Percentiles rank a stretch among this genome's conserved stretches.
Evolutionary conservation across 192 early-diverging fungal species (phyloP).

Genomic region (Piromyces finnis): DNA sequence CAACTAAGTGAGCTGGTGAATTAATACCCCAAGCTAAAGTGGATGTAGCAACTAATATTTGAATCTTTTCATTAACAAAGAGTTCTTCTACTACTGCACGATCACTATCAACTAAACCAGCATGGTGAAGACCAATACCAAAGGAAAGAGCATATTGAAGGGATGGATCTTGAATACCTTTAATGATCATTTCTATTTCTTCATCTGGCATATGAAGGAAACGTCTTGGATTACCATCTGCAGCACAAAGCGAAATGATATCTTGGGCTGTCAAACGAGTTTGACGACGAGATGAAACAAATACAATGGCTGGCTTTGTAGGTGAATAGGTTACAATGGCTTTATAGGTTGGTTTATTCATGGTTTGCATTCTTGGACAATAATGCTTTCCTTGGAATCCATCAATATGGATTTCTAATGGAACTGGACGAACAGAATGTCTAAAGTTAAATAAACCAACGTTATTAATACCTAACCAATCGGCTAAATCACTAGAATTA

Average conservation of each 20-base stretch:
- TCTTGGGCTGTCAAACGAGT: conserved; percentile 93
- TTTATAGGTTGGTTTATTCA: conserved; percentile 94
- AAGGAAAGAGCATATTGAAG: conserved; percentile 67
- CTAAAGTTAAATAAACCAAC: conserved; percentile 91
- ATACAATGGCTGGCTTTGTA: conserved; percentile 83
- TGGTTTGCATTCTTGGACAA: conserved; percentile 93
- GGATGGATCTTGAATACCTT: conserved; percentile 58
- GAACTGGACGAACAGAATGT: conserved; percentile 91
- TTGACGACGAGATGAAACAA: conserved; percentile 94
- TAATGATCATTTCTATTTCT: conserved; percentile 48
- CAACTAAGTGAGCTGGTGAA: conserved; percentile 89
- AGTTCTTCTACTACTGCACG: conserved; percentile 78
- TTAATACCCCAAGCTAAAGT: conserved; percentile 98
- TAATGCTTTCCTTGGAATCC: conserved; percentile 93
- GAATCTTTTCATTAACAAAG: conserved; percentile 87
- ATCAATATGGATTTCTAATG: conserved; percentile 92
- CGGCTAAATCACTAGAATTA: conserved; percentile 85
- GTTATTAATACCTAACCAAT: conserved; percentile 83
- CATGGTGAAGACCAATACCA: conserved; percentile 96
- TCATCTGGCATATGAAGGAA: conserved; percentile 77
- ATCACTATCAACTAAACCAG: conserved; percentile 76
- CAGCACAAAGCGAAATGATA: conserved; percentile 77
- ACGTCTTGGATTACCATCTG: conserved; percentile 79
- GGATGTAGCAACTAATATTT: conserved; percentile 85
- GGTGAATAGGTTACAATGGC: conserved; percentile 92